phyloP scores from a whole-genome alignment of 2,329 filamentous ascomycete species.

The Trichocomaceae sp. region DNA sequence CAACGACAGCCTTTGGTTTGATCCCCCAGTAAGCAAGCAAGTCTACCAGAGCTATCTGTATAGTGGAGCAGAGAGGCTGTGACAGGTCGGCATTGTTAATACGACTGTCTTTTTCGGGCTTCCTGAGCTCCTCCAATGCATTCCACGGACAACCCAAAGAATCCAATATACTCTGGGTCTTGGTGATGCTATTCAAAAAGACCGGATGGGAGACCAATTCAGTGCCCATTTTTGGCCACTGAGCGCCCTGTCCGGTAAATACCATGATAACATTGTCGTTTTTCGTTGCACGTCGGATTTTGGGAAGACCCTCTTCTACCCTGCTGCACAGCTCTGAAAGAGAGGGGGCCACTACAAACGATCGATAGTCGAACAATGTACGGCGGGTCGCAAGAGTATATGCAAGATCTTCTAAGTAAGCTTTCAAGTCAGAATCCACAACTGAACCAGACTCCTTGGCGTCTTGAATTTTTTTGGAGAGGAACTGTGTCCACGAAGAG shows the following conservation, averaged over 20 bases:
- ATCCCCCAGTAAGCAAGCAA: slow-evolving; percentile 15
- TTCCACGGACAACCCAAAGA: slow-evolving; percentile 20
- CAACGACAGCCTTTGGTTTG: slow-evolving; percentile 14
- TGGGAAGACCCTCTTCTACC: background rate
- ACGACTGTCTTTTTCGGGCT: background rate
- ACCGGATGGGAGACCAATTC: slow-evolving; percentile 13
- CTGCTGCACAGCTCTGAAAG: background rate
- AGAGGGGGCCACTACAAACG: slow-evolving; percentile 15
- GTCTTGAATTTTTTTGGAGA: slow-evolving; percentile 10
- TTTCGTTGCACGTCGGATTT: background rate
- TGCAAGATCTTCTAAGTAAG: slow-evolving; percentile 16
- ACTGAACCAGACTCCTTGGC: slow-evolving; percentile 13
- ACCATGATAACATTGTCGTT: slow-evolving; percentile 13
- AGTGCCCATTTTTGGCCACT: slow-evolving; percentile 16
- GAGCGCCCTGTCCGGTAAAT: slow-evolving; percentile 20
- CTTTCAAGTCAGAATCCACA: background rate
- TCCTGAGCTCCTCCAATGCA: background rate
- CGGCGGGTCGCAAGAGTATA: slow-evolving; percentile 21
- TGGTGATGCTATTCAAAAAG: slow-evolving; percentile 11
- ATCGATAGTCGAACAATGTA: slow-evolving; percentile 6
- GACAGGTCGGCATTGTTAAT: slow-evolving; percentile 8
- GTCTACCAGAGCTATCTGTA: slow-evolving; percentile 21
- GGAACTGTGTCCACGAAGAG: slow-evolving; percentile 13
- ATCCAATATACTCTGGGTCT: slow-evolving; percentile 8
- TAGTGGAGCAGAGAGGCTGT: slow-evolving; percentile 17